phyloP scores from a whole-genome alignment of 495 filamentous ascomycete genomes.

The Penicillium arizonense region DNA sequence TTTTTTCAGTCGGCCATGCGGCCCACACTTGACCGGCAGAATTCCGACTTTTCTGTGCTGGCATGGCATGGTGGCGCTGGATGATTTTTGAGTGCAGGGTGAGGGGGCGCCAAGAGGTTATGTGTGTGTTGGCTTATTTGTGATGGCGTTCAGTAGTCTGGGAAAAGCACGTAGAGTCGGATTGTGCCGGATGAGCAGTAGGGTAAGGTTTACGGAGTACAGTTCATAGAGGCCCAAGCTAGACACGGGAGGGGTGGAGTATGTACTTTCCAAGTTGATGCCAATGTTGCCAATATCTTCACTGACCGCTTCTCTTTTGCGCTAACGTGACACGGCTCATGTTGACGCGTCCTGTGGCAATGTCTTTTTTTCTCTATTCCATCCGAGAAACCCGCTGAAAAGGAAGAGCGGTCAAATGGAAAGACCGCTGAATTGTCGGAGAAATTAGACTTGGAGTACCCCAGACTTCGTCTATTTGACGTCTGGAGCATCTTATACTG shows the following conservation, averaged over 20 bases:
- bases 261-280: neutral
- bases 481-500: no score
- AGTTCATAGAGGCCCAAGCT: constrained; percentile 18
- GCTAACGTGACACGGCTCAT: constrained; percentile 12
- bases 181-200: constrained; percentile 24
- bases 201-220: neutral
- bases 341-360: constrained; percentile 19
- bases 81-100: constrained; percentile 3
- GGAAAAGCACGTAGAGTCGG: constrained; percentile 11
- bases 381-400: constrained; percentile 27
- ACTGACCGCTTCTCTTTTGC: constrained; percentile 21
- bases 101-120: neutral
- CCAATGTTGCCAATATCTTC: neutral
- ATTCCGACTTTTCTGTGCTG: constrained; percentile 5
- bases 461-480: neutral
- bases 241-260: constrained; percentile 20
- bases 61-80: neutral
- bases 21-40: constrained; percentile 23
- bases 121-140: neutral
- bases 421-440: constrained; percentile 6
- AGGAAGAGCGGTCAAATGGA: constrained; percentile 19
- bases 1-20: constrained; percentile 20
- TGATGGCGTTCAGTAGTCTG: constrained; percentile 4
- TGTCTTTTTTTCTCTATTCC: neutral
- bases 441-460: constrained; percentile 6